Base-by-base conservation (phyloP, 208 protist genomes). In the Leishmania aethiopica region DNA sequence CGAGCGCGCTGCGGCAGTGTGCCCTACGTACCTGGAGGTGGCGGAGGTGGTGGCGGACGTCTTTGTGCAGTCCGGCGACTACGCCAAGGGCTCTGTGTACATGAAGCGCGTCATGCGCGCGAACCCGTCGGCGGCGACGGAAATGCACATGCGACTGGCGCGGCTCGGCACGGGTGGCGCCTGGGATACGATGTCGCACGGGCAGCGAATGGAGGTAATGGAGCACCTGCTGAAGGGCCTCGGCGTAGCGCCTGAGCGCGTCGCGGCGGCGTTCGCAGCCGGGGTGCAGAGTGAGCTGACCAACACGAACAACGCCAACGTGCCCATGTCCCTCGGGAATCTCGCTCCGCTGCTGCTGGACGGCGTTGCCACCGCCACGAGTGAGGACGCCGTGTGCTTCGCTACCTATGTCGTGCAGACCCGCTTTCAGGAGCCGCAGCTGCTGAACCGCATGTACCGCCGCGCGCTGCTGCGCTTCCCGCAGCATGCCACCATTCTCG, bases 381-480 rank as follows among this genome's bases (percentile, higher is more conserved):
- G 92, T 71, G 83, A 88, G 60, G 90, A 96, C 32, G 90, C 90
- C 45, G 93, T 91, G 53, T 94, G 90, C 78, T 86, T 96, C 40
- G 87, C 90, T 8, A 85, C 87, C 79, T 96, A 90, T 74, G 77
- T 93, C 40, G 85, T 94, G 51, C 93, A 95, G 79, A 95, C 89
- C 15, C 89, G 92, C 75, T 86, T 93, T 73, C 67, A 87, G 72
- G 83, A 92, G 67, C 83, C 90, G 37, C 83, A 81, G 55, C 80
- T 94, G 84, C 85, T 96, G 42, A 96, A 95, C 75, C 78, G 84
- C 55, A 86, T 94, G 75, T 96, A 94, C 84, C 88, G 88, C 69
- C 66, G 82, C 6, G 91, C 91, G 4, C 75, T 96, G 37, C 77
- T 75, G 45, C 88, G 89, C 47, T 96, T 95, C 77, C 90, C 93